Conservation (phyloP, 805 yeast species). For the Candida nitratophila region DNA sequence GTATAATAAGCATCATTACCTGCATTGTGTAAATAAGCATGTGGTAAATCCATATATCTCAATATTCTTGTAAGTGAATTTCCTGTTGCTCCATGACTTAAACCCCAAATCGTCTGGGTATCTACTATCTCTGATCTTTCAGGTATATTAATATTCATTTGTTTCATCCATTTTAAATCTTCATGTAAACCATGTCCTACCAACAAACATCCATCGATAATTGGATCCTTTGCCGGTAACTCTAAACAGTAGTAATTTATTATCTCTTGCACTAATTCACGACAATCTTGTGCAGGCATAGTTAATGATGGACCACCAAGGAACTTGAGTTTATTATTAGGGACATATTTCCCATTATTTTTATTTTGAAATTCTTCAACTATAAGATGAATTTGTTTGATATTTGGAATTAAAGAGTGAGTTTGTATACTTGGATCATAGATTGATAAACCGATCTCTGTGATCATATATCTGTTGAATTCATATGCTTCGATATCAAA, state of each 20-base stretch:
- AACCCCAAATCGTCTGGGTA: slow-evolving; percentile 38
- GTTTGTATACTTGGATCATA: slow-evolving; percentile 46
- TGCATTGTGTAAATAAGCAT: slow-evolving; percentile 59
- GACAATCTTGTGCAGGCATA: slow-evolving; percentile 30
- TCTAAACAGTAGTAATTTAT: slow-evolving; percentile 36
- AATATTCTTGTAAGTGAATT: slow-evolving; percentile 40
- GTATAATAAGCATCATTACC: slow-evolving; percentile 69
- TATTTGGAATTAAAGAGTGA: slow-evolving; percentile 30
- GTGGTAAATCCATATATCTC: slow-evolving; percentile 43
- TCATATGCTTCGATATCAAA: slow-evolving; percentile 58
- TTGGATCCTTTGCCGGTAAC: slow-evolving; percentile 12
- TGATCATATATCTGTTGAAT: slow-evolving; percentile 30
- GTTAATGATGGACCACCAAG: slow-evolving; percentile 42
- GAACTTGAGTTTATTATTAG: slow-evolving; percentile 45
- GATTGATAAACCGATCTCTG: slow-evolving; percentile 53
- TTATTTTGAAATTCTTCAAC: slow-evolving; percentile 35
- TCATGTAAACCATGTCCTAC: slow-evolving; percentile 57
- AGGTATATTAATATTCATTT: slow-evolving; percentile 43
- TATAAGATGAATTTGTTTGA: slow-evolving; percentile 35
- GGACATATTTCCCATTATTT: slow-evolving; percentile 47
- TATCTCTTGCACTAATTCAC: slow-evolving; percentile 32
- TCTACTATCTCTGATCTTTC: slow-evolving; percentile 30
- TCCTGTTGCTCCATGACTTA: slow-evolving; percentile 34
- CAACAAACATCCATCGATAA: slow-evolving; percentile 23
- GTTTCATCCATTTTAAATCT: slow-evolving; percentile 45